Conservation (phyloP, 2,329 filamentous ascomycete genomes). For the Xylaria sp. region DNA sequence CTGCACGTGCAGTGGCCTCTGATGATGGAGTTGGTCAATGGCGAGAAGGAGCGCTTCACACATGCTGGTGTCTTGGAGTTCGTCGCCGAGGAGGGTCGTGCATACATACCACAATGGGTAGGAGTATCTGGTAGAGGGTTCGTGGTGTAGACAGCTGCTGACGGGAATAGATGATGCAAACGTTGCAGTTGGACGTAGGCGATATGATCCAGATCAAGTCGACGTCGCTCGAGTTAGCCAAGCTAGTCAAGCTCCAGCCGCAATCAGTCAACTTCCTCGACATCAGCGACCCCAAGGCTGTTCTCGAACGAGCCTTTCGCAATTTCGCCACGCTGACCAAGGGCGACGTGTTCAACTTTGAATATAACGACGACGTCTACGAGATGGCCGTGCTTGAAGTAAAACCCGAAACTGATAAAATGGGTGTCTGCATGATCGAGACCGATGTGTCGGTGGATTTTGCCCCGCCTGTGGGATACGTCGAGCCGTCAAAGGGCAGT, state of each 20-base stretch:
- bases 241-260: slow-evolving; percentile 94
- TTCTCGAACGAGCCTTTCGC: slow-evolving; percentile 93
- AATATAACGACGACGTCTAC: slow-evolving; percentile 94
- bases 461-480: slow-evolving; percentile 89
- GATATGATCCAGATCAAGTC: slow-evolving; percentile 95
- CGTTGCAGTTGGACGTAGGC: slow-evolving; percentile 84
- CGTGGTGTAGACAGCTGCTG: slow-evolving; percentile 22
- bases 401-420: slow-evolving; percentile 81
- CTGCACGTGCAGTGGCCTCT: slow-evolving; percentile 97
- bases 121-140: slow-evolving; percentile 34
- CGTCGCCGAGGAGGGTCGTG: slow-evolving; percentile 94
- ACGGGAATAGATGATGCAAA: slow-evolving; percentile 81
- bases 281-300: slow-evolving; percentile 95
- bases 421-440: slow-evolving; percentile 92
- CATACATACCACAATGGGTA: slow-evolving; percentile 96
- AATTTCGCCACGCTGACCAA: slow-evolving; percentile 94
- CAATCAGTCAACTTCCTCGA: slow-evolving; percentile 94
- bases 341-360: slow-evolving; percentile 93
- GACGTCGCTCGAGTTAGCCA: slow-evolving; percentile 87
- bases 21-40: slow-evolving; percentile 94
- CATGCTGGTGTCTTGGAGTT: slow-evolving; percentile 97
- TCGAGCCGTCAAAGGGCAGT: slow-evolving; percentile 78
- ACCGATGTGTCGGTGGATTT: slow-evolving; percentile 98
- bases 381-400: slow-evolving; percentile 93
- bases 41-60: slow-evolving; percentile 76